These are phyloP conservation scores for Pseudogymnoascus sp. DNA, from an alignment of 2,329 filamentous ascomycete genomes.

Conservation along the genomic window DNA sequence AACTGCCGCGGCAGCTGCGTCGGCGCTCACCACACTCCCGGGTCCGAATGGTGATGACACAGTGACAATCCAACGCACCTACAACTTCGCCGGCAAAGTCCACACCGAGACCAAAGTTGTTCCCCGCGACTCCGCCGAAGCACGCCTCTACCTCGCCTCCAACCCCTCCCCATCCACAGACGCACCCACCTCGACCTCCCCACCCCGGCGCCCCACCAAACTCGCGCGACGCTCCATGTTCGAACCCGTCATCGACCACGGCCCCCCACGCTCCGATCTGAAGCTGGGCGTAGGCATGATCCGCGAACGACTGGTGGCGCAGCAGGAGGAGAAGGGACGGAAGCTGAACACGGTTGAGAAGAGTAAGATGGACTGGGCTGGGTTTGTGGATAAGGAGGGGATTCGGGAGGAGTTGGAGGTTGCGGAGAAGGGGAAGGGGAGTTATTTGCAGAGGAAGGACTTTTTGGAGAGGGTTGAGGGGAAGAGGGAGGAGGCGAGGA, in stretches of 20 bases:
- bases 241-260: slow-evolving; percentile 44
- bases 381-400: slow-evolving; percentile 62
- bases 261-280: slow-evolving; percentile 44
- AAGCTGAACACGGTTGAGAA: slow-evolving; percentile 66
- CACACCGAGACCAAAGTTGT: slow-evolving; percentile 66
- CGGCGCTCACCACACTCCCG: slow-evolving; percentile 10
- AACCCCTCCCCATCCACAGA: slow-evolving; percentile 29
- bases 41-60: slow-evolving; percentile 27
- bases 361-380: slow-evolving; percentile 65
- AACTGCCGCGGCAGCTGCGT: slow-evolving; percentile 11
- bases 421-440: slow-evolving; percentile 56
- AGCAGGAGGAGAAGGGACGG: slow-evolving; percentile 43
- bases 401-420: slow-evolving; percentile 60
- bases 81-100: slow-evolving; percentile 66
- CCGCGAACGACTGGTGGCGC: slow-evolving; percentile 31
- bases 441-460: slow-evolving; percentile 53
- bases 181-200: slow-evolving; percentile 16
- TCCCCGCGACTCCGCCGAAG: slow-evolving; percentile 55
- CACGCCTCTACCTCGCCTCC: slow-evolving; percentile 52
- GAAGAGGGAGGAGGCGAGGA: slow-evolving; percentile 50
- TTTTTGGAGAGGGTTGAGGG: slow-evolving; percentile 59
- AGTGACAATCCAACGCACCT: slow-evolving; percentile 61
- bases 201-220: slow-evolving; percentile 25
- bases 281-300: slow-evolving; percentile 43
- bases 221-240: slow-evolving; percentile 46